These are phyloP conservation scores for Quercus tomentella DNA, from an alignment of 331 rosid species.

Conservation along the genomic window DNA sequence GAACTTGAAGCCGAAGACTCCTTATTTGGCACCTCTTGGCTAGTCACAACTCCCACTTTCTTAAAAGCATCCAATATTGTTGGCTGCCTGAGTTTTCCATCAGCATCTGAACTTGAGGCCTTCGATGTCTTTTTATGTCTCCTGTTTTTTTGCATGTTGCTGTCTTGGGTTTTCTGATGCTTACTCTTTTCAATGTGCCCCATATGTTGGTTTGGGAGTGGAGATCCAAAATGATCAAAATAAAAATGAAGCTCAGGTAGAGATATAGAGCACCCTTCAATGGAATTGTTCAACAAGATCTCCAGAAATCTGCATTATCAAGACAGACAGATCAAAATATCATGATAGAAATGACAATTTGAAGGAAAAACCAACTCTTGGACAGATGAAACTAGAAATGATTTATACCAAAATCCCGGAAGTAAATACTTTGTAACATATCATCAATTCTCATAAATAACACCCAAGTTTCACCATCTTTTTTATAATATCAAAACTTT, in stretches of 20 bases:
- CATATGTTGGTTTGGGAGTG: slow-evolving; percentile 12
- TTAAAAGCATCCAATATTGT: slow-evolving; percentile 25
- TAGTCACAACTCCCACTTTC: slow-evolving; percentile 29
- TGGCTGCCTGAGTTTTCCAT: slow-evolving; percentile 25
- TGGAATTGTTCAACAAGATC: slow-evolving; percentile 23
- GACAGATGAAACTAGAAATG: not conserved
- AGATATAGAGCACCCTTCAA: slow-evolving; percentile 18
- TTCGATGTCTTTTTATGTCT: slow-evolving; percentile 24
- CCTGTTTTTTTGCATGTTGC: slow-evolving; percentile 4
- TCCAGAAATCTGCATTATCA: slow-evolving; percentile 35
- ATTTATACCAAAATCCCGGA: not conserved
- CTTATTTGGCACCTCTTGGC: slow-evolving; percentile 29
- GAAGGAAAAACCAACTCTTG: not conserved
- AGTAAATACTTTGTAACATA: not conserved
- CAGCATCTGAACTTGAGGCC: slow-evolving; percentile 12
- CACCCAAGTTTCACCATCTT: not conserved
- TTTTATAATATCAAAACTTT: not conserved
- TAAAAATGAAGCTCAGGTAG: slow-evolving; percentile 36
- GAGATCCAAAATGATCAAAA: slow-evolving; percentile 16
- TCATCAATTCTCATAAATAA: not conserved
- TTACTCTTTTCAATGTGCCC: slow-evolving; percentile 20
- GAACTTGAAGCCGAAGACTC: slow-evolving; percentile 14
- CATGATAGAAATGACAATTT: not conserved
- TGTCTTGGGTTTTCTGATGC: slow-evolving; percentile 12
- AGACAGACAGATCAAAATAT: not conserved